Base-by-base conservation (phyloP, 1,139 yeast species). In the Schwanniomyces etchellsii region DNA sequence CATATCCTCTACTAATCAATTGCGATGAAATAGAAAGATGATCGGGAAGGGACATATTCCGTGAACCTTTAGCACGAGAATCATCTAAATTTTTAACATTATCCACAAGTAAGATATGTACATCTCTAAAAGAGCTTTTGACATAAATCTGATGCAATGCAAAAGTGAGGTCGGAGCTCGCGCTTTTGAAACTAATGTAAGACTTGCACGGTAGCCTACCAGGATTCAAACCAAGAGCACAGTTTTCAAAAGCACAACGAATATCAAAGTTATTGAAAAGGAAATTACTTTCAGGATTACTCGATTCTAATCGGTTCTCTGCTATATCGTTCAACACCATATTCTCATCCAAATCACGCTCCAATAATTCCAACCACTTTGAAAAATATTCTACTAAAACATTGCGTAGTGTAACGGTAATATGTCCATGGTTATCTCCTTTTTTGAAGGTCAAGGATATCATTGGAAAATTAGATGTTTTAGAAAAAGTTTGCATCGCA, bases 161-260 rank as follows among this genome's bases (percentile, higher is more conserved):
- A 31, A 65, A 37, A 2, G 60, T 50, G 2, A 77, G 29, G 33
- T 77, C 83, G 7, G 72, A 53, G 30, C 58, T 73, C 4, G 81
- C 83, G 35, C 67, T 70, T 6, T 65, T 64, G 2, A 81, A 41
- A 1, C 71, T 57, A 11, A 83, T 32, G 11, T 66, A 54, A 0
- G 77, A 67, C 37, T 77, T 77, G 20, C 82, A 68, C 0, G 47
- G 43, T 11, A 85, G 48, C 33, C 80, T 58, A 5, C 74, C 74
- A 0, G 94, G 89, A 16, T 61, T 67, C 15, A 81, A 45, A 0
- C 81, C 81, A 23, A 81, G 36, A 1, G 70, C 58, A 34, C 79
- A 70, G 37, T 80, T 80, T 14, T 65, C 44, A 10, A 80, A 47
- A 1, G 62, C 57, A 13, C 77, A 30, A 29, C 77, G 67, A 5